phyloP scores from a whole-genome alignment of 78 protist genomes.

The Dictyostelium capitatum region DNA sequence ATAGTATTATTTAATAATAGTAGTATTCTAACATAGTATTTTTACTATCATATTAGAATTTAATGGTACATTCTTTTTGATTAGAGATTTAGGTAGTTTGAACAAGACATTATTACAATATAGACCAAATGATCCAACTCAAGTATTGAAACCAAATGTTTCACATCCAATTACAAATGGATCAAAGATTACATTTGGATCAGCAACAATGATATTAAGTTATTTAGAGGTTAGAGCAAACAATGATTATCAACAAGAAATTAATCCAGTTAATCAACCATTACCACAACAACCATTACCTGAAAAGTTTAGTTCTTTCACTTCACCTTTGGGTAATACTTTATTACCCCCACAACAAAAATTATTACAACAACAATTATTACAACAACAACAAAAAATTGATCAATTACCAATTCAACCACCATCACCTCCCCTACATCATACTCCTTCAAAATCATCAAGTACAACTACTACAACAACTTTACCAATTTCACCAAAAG shows the following conservation, averaged over 20 bases:
- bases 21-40: no score
- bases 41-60: no score
- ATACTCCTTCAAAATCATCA: background rate
- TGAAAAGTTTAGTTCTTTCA: no score
- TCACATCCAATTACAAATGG: constrained; percentile 1
- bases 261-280: background rate
- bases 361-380: background rate
- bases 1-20: no score
- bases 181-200: constrained; percentile 31
- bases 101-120: constrained; percentile 28
- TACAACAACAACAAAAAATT: background rate
- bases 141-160: constrained; percentile 1
- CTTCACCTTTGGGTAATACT: background rate
- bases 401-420: background rate
- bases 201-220: background rate
- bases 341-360: constrained; percentile 6
- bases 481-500: background rate
- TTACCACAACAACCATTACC: background rate
- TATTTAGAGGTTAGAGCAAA: background rate
- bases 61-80: background rate
- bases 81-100: constrained; percentile 28
- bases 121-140: background rate
- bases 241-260: background rate
- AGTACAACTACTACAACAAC: background rate
- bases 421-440: background rate